Base-by-base conservation (phyloP, 2,329 filamentous ascomycete genomes). In the Neophaeococcomyces aloes region DNA sequence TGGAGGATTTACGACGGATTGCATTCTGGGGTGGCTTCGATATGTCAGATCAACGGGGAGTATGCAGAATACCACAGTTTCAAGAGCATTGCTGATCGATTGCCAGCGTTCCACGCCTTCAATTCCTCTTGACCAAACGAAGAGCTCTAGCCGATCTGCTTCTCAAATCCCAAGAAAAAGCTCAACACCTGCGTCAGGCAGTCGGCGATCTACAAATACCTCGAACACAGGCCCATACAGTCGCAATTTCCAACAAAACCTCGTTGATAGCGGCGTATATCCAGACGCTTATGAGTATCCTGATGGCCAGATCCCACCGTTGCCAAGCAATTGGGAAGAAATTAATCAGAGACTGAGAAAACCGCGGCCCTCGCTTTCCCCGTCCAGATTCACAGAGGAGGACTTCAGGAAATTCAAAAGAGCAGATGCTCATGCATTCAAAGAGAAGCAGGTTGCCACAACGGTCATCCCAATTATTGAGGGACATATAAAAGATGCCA, bases 361-460 rank as follows among this genome's bases (percentile, higher is more conserved):
- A 25, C 46, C 19, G 18, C 35, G 46, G 4, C 42, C 1, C 21
- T 48, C 46, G 30, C 46, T 48, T 33, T 48, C 46, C 4, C 30
- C 42, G 3, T 42, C 42, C 2, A 40, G 18, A 4, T 45, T 48
- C 29, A n/a, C 36, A 21, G 37, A 42, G 2, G 30, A 40, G 31
- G 37, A 48, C n/a, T 45, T 34, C 30, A 4, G 35, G 14, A 30
- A 45, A 10, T 47, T 47, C 15, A 8, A 23, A 27, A 3, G 8
- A 29, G 21, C 34, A 10, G 29, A 44, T 18, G 5, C 5, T 2
- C 2, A 47, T 44, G 41, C 42, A 18, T 1, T 4, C 5, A 61
- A 64, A 38, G 60, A 68, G 53, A 56, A 59, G 29, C 56, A 62
- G 37, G 57, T 67, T 3, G 53, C 54, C 35, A 51, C 47, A 18